A percentile compares a stretch with the other conserved stretches of the same genome.
Evolutionary conservation across 164 flowering plant species (phyloP).

Genomic region (Sedum album): DNA sequence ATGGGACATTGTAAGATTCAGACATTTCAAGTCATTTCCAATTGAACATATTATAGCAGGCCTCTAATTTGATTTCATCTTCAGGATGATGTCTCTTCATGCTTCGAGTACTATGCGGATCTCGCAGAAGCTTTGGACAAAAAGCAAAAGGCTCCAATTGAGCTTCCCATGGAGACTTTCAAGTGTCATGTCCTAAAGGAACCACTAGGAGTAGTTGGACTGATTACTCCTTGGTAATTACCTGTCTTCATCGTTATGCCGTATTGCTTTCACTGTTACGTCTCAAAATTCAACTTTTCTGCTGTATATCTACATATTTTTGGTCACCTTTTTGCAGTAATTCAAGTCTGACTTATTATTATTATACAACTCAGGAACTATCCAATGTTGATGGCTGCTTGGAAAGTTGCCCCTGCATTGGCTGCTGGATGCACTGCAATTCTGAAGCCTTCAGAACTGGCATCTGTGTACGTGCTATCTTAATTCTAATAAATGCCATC

Average conservation of each 20-base stretch:
- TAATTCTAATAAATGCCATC: not conserved
- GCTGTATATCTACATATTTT: too few species aligned
- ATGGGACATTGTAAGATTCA: slow-evolving; percentile 76
- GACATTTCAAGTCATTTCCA: not conserved
- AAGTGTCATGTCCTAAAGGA: slow-evolving; percentile 66
- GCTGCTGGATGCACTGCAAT: slow-evolving; percentile 98
- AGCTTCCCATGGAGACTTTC: slow-evolving; percentile 75
- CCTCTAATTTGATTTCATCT: slow-evolving; percentile 13
- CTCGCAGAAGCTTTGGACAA: slow-evolving; percentile 88
- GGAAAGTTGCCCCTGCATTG: slow-evolving; percentile 98
- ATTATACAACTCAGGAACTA: slow-evolving; percentile 74
- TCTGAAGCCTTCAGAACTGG: slow-evolving; percentile 89
- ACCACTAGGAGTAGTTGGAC: slow-evolving; percentile 87
- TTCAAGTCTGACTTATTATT: too few species aligned
- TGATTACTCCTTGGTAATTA: slow-evolving; percentile 89
- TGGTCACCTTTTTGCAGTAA: too few species aligned
- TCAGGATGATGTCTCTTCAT: slow-evolving; percentile 96
- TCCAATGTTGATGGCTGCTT: slow-evolving; percentile 86
- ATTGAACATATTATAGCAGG: slow-evolving; percentile 6
- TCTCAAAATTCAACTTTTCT: too few species aligned
- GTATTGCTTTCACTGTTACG: not conserved
- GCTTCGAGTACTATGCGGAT: slow-evolving; percentile 92
- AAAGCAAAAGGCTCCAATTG: slow-evolving; percentile 64
- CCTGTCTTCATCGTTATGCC: not conserved
- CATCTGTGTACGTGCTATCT: slow-evolving; percentile 63